phyloP scores from a whole-genome alignment of 176 grass and related monocot genomes.

The Paspalum notatum region DNA sequence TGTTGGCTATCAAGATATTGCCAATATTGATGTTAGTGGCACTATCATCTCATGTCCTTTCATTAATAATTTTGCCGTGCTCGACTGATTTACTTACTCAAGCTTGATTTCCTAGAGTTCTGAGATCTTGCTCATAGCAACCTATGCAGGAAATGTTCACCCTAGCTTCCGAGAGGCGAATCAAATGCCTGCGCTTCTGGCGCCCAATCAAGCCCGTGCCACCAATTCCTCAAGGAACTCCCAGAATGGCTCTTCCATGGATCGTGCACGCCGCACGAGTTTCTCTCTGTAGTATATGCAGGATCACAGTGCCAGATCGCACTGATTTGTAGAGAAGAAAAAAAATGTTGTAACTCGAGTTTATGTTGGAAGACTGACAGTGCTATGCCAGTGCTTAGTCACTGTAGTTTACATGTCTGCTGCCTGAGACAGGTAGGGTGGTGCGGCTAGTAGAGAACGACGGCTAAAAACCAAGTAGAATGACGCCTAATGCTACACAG shows the following conservation, averaged over 20 bases:
- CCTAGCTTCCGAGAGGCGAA: background rate
- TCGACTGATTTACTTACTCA: background rate
- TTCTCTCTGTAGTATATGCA: conserved; percentile 4
- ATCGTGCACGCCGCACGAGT: conserved; percentile 7
- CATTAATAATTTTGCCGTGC: background rate
- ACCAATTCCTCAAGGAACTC: conserved; percentile 29
- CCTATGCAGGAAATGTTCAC: conserved; percentile 31
- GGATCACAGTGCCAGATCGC: background rate
- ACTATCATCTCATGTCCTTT: background rate
- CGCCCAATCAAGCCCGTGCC: conserved; percentile 29
- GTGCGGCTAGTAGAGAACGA: too few species aligned
- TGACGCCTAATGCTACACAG: too few species aligned
- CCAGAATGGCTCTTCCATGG: background rate
- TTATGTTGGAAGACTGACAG: background rate
- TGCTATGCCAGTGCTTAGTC: too few species aligned
- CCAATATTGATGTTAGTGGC: background rate
- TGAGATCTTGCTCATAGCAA: background rate
- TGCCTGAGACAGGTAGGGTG: too few species aligned
- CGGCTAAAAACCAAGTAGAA: too few species aligned
- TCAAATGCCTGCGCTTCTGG: conserved; percentile 47
- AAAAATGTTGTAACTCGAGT: background rate
- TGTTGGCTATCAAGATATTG: background rate
- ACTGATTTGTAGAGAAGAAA: conserved; percentile 10
- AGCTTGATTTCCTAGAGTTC: conserved; percentile 35
- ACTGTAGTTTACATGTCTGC: too few species aligned